Base-by-base conservation (phyloP, 1,139 yeast genomes). In the Blastobotrys apis region DNA sequence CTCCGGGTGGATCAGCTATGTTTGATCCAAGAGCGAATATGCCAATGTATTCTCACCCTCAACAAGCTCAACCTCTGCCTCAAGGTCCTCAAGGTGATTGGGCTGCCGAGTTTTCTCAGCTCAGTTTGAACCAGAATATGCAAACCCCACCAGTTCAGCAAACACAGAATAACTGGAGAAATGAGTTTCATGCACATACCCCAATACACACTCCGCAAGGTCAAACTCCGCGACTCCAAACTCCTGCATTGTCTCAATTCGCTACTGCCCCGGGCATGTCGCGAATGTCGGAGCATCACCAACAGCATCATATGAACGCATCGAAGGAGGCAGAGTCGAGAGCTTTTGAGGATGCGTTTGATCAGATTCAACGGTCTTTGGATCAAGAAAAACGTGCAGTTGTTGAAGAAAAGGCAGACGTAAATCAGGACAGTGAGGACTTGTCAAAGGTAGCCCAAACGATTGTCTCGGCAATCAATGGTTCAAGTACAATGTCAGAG, bases 401-500 rank as follows among this genome's bases (percentile, higher is more conserved):
- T 17, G 27, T 29, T 31, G 40, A 51, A 27, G 30, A 26, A 20
- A 25, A 35, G 13, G 29, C 19, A 21, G 31, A 19, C 17, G 34
- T 25, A 4, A 33, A 21, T 6, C 41, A 34, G n/a, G 49, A 43
- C 13, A 47, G 43, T 5, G 56, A 56, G 5, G 66, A 61, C 37
- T 54, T 64, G 26, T 59, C 67, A 16, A 47, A 51, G 3, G 59
- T 63, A 9, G 69, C 69, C 4, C 46, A 47, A 20, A 52, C 53
- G 6, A 62, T 65, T 44, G 55, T 64, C 4, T 37, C 50, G 25
- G 52, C 57, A n/a, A 54, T 63, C 30, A 51, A 46, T 13, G 48
- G 47, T 21, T 47, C 50, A 16, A 44, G 47, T 25, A 47, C 36
- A 5, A 41, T 44, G 48, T 41, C 43, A n/a, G 37, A 42, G 10